Base-by-base conservation (phyloP, 495 filamentous ascomycete species). In the Apiosordaria backusii region DNA sequence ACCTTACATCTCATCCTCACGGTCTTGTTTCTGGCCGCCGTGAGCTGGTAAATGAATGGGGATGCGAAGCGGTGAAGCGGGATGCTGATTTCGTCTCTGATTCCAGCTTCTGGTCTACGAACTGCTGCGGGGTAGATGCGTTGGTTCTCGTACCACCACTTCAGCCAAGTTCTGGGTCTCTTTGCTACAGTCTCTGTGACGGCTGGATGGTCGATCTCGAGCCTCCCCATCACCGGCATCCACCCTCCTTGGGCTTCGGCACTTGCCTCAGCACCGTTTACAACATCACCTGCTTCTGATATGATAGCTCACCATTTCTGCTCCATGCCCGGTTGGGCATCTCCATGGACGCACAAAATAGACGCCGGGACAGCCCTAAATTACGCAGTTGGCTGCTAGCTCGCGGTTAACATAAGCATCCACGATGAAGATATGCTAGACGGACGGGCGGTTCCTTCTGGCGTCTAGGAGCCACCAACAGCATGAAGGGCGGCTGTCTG, bases 391-490 rank as follows among this genome's bases (percentile, higher is more conserved):
- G 52, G 52, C 52, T 21, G 52, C 52, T 55, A 55, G 52, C 10
- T 55, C 22, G 52, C 52, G 52, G 52, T 55, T 21, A 53, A 53
- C 13, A 55, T 21, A 61, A 22, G 59, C 25, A 45, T 23, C 18
- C 63, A 27, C 67, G 64, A 66, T 66, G 45, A 29, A 59, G 26
- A 69, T 66, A 66, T 69, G 67, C 67, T 54, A 61, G 25, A 26
- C 22, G 60, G 40, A 22, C 27, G 26, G 40, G 22, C 27, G 26
- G 25, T 22, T 61, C 61, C 50, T 69, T 24, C 55, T 50, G 27
- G 61, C 67, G 64, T 61, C 60, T 66, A 66, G 63, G 22, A 10
- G 63, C 63, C 59, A 65, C 54, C 67, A 63, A 63, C 57, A 22
- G 18, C 16, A 50, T 40, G 58, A 61, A 63, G 29, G 67, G 67